phyloP scores from a whole-genome alignment of 257 asterid species.

The Nicotiana undulata region DNA sequence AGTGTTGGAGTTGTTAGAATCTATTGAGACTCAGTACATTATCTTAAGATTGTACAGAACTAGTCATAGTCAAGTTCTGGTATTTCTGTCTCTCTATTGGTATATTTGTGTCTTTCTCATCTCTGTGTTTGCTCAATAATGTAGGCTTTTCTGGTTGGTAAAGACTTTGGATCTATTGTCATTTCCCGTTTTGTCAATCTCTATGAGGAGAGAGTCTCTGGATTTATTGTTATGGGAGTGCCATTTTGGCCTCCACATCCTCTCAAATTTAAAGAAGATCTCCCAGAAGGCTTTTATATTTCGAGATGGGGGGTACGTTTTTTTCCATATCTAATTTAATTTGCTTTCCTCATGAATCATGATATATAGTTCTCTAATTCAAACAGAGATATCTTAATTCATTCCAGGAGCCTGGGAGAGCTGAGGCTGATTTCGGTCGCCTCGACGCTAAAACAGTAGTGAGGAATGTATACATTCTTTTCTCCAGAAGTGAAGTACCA shows the following conservation, averaged over 20 bases:
- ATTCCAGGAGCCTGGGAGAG: constrained; percentile 41
- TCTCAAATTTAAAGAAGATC: constrained; percentile 14
- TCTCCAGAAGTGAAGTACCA: not conserved
- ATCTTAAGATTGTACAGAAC: too few species aligned
- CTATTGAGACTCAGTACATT: too few species aligned
- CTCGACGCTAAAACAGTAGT: constrained; percentile 35
- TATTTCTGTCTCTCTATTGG: not conserved
- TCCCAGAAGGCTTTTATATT: constrained; percentile 73
- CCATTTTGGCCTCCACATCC: constrained; percentile 46
- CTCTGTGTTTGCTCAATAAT: not conserved
- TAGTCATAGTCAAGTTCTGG: too few species aligned
- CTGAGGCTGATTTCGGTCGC: constrained; percentile 52
- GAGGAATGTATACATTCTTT: constrained; percentile 28
- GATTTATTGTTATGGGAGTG: constrained; percentile 49
- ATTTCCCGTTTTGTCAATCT: constrained; percentile 41
- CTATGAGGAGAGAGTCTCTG: constrained; percentile 47
- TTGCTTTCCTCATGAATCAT: not conserved
- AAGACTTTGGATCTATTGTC: constrained; percentile 60
- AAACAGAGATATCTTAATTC: not conserved
- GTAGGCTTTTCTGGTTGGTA: constrained; percentile 67
- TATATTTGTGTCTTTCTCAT: not conserved
- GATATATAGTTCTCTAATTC: not conserved
- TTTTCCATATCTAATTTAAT: not conserved
- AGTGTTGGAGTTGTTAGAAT: too few species aligned
- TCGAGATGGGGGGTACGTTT: constrained; percentile 57